phyloP scores from a whole-genome alignment of 345 rosid genomes.

The Populus nigra region DNA sequence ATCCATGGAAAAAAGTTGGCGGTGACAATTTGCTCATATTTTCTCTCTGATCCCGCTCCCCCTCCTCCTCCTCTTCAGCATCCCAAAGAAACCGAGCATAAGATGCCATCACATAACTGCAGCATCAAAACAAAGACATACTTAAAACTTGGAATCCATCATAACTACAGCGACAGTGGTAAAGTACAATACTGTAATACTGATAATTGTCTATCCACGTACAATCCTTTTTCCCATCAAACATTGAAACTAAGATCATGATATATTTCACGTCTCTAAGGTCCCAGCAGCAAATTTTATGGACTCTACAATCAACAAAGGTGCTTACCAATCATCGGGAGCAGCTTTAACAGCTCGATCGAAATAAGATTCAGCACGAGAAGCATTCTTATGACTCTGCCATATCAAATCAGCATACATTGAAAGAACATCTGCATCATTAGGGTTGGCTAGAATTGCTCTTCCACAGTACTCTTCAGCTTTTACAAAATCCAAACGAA shows the following conservation, averaged over 20 bases:
- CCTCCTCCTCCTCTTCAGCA: constrained; percentile 64
- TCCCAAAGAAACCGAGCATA: constrained; percentile 92
- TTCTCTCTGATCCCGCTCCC: constrained; percentile 12
- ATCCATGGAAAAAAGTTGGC: constrained; percentile 38
- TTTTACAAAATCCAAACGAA: constrained; percentile 54
- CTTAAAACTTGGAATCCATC: neutral
- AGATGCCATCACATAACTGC: constrained; percentile 81
- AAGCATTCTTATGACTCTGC: constrained; percentile 62
- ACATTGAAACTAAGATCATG: neutral
- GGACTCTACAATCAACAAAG: neutral
- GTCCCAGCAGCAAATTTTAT: neutral
- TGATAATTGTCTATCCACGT: neutral
- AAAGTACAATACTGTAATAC: neutral
- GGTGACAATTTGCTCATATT: constrained; percentile 25
- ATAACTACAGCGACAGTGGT: neutral
- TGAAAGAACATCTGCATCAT: constrained; percentile 68
- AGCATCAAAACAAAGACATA: constrained; percentile 23
- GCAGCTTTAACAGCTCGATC: constrained; percentile 77
- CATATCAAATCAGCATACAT: constrained; percentile 85
- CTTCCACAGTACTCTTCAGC: constrained; percentile 86
- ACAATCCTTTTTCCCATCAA: neutral
- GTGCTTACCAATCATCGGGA: constrained; percentile 73
- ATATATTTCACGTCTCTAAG: neutral
- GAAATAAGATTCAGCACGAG: constrained; percentile 73
- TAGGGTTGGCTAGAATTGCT: constrained; percentile 62